Evolutionary conservation across 495 filamentous ascomycete genomes (phyloP), one percentile per base, ranked within the genome.

Genomic region (Corynascus novoguineensis): DNA sequence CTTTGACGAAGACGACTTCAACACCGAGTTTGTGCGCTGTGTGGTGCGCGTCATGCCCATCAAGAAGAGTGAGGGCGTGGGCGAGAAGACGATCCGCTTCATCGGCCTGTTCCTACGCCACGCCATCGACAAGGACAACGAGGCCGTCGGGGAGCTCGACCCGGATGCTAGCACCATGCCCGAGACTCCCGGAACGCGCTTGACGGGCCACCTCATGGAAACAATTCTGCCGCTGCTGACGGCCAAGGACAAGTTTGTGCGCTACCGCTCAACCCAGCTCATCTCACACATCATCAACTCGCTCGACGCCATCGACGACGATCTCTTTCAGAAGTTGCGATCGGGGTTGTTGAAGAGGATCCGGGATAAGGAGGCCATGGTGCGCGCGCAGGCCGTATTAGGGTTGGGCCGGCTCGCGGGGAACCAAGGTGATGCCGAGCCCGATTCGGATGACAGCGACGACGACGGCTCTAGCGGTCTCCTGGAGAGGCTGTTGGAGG

Each of bases 371-470:
- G 93, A 99, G 69, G 77, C 89, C 0, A 86, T 88, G 63, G 88
- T 99, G 12, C 82, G 93, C 34, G 87, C 92, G 11, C 93, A 99
- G 71, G 95, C 93, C n/a, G 92, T 95, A 6, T 78, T 95, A 56
- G 91, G 90, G 6, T 78, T 99, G 17, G 89, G 88, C 21, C 79
- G 91, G 35, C 73, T 97, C 7, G 91, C 89, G 2, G 88, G 85
- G 7, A 91, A 95, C 64, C 83, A 87, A 53, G 79, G 83, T 8
- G 87, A 93, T 24, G 87, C 81, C 19, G 86, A 88, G 55, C 79
- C 78, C n/a, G 78, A 84, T 41, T 83, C 86, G 42, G 83, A 85
- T 28, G 85, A 85, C 28, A 82, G 77, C 49, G 81, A 82, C 32
- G 76, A 80, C 32, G 80, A 83, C 49, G 71, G 70, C 4, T 77